Evolutionary conservation across 2,329 filamentous ascomycete species (phyloP).

Genomic region (Diaporthe sp.): DNA sequence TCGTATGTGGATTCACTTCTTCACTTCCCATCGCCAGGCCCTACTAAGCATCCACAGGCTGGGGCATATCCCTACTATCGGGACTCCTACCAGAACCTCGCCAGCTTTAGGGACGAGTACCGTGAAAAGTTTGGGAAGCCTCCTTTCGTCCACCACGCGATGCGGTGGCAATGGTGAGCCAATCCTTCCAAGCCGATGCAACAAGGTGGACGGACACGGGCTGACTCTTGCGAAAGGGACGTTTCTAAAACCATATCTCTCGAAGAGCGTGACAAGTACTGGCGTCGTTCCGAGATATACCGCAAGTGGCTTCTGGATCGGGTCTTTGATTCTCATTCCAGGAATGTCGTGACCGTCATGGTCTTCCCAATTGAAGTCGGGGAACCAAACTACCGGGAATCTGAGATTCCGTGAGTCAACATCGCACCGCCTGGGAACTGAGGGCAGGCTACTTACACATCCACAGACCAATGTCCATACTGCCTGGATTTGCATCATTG

Average conservation of each 20-base stretch:
- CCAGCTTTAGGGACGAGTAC: background rate
- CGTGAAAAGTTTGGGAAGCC: background rate
- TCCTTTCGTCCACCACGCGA: background rate
- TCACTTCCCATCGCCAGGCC: no score
- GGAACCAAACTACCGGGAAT: slow-evolving; percentile 3
- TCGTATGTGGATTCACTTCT: background rate
- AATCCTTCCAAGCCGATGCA: no score
- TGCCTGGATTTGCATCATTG: background rate
- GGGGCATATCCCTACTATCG: background rate
- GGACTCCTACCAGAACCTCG: background rate
- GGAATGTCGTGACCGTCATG: background rate
- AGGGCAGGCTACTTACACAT: no score
- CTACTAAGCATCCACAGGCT: background rate
- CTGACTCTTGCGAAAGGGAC: background rate
- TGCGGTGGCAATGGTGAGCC: background rate
- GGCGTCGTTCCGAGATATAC: background rate
- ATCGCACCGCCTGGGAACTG: background rate
- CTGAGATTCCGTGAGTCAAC: background rate
- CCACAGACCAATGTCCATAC: background rate
- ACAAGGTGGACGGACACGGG: background rate
- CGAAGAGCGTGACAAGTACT: background rate
- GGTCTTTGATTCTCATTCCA: background rate
- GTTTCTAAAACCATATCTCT: background rate
- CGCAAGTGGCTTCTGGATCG: background rate
- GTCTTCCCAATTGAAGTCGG: background rate